Conservation (phyloP, 441 rosid species). For the Gossypium laxum region DNA sequence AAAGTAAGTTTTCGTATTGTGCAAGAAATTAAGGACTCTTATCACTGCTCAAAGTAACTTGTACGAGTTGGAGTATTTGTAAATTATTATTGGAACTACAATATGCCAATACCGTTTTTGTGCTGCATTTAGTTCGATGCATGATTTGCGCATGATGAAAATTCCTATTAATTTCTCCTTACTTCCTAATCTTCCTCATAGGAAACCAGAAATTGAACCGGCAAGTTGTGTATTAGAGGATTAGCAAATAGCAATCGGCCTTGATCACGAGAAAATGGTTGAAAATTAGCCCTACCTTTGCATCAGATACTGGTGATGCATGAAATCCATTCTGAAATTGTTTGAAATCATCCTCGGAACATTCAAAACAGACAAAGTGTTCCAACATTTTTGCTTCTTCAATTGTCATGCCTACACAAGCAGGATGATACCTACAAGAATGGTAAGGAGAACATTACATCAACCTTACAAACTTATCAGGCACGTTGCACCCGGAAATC, state of each 20-base stretch:
- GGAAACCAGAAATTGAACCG: neutral
- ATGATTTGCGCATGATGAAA: neutral
- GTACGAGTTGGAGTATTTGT: neutral
- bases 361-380: slow-evolving; percentile 45
- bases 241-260: neutral
- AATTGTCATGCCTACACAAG: slow-evolving; percentile 51
- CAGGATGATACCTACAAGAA: slow-evolving; percentile 49
- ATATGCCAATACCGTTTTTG: neutral
- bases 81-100: neutral
- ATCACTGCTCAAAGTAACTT: neutral
- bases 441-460: slow-evolving; percentile 21
- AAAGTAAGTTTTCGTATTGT: neutral
- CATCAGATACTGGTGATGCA: slow-evolving; percentile 28
- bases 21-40: neutral
- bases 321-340: slow-evolving; percentile 40
- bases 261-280: neutral
- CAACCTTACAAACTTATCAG: neutral
- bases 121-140: neutral
- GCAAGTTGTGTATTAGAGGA: neutral
- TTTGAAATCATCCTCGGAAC: slow-evolving; percentile 38
- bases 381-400: slow-evolving; percentile 53
- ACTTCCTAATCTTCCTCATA: neutral
- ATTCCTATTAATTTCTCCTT: neutral
- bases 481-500: neutral
- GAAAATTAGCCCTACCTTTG: slow-evolving; percentile 28